These are phyloP conservation scores for Rhizophlyctis rosea DNA, from an alignment of 192 early-diverging fungal species.

Conservation along the genomic window DNA sequence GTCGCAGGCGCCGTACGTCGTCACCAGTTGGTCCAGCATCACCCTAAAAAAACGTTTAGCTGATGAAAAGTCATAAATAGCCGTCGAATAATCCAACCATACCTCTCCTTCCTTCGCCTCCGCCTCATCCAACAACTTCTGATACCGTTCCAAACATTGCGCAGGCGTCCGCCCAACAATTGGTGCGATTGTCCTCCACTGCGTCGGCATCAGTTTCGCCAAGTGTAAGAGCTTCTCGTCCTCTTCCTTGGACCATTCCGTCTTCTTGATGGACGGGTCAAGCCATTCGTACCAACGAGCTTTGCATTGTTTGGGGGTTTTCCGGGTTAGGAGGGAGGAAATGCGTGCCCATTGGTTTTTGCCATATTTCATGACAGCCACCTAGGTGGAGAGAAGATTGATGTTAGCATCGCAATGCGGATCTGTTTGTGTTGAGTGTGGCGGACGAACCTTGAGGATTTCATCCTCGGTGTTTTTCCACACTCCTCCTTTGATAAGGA, in stretches of 20 bases:
- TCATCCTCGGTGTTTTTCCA: slow-evolving; percentile 99
- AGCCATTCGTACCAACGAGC: slow-evolving; percentile 98
- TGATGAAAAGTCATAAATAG: too few species aligned
- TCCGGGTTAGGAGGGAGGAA: slow-evolving; percentile 89
- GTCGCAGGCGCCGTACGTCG: slow-evolving; percentile 79
- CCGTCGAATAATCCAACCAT: neutral
- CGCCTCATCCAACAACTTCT: slow-evolving; percentile 92
- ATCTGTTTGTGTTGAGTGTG: neutral
- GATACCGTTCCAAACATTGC: slow-evolving; percentile 96
- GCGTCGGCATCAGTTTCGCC: slow-evolving; percentile 98
- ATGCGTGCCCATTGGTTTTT: slow-evolving; percentile 99
- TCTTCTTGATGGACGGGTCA: slow-evolving; percentile 98
- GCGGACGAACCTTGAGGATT: slow-evolving; percentile 65
- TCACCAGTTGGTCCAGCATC: slow-evolving; percentile 80
- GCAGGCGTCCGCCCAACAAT: slow-evolving; percentile 95
- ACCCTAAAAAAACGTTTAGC: slow-evolving; percentile 25
- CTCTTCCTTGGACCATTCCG: slow-evolving; percentile 98
- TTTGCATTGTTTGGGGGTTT: slow-evolving; percentile 98
- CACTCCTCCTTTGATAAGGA: slow-evolving; percentile 83
- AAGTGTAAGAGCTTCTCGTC: slow-evolving; percentile 96
- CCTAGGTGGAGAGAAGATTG: slow-evolving; percentile 45
- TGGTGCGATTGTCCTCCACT: slow-evolving; percentile 98
- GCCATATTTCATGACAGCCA: slow-evolving; percentile 97
- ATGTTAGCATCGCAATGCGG: slow-evolving; percentile 9
- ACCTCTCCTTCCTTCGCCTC: slow-evolving; percentile 73